Conservation (phyloP, 1,284 basidiomycete species). For the Schizophyllum amplum region DNA sequence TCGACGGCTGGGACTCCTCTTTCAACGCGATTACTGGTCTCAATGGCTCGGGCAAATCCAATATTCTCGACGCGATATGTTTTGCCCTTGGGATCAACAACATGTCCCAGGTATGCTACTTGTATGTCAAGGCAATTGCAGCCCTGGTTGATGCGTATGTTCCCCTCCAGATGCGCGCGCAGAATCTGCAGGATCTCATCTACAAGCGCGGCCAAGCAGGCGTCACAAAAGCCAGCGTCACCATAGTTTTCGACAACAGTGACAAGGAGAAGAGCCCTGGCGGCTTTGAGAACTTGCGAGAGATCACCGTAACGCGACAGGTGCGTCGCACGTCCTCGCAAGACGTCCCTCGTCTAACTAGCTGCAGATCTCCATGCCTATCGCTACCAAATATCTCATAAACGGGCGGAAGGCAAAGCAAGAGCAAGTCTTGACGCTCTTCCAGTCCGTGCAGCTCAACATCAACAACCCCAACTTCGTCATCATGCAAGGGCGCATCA, state of each 20-base stretch:
- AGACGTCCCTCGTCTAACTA: conserved; percentile 9
- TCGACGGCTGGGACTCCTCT: conserved; percentile 91
- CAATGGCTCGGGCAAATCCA: conserved; percentile 93
- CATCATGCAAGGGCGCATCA: conserved; percentile 98
- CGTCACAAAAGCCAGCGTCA: conserved; percentile 95
- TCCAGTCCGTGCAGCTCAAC: conserved; percentile 97
- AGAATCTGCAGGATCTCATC: conserved; percentile 95
- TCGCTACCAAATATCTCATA: conserved; percentile 92
- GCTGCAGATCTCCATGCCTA: conserved; percentile 81
- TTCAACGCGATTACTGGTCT: conserved; percentile 98
- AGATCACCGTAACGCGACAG: conserved; percentile 97
- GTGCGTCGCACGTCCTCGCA: conserved; percentile 37
- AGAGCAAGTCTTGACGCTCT: conserved; percentile 84
- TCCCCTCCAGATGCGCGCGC: conserved; percentile 74
- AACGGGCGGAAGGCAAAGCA: conserved; percentile 96
- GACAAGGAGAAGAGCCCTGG: conserved; percentile 82
- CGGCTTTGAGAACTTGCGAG: conserved; percentile 76
- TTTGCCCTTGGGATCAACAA: conserved; percentile 97
- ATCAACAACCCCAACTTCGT: conserved; percentile 99
- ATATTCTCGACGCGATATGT: conserved; percentile 96
- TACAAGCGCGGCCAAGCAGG: conserved; percentile 98
- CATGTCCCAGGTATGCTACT: conserved; percentile 63
- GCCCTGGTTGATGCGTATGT: conserved; percentile 9
- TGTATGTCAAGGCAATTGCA: conserved; percentile 2
- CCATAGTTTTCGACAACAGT: conserved; percentile 99